Conservation (phyloP, 345 rosid species). For the Eutrema japonicum region DNA sequence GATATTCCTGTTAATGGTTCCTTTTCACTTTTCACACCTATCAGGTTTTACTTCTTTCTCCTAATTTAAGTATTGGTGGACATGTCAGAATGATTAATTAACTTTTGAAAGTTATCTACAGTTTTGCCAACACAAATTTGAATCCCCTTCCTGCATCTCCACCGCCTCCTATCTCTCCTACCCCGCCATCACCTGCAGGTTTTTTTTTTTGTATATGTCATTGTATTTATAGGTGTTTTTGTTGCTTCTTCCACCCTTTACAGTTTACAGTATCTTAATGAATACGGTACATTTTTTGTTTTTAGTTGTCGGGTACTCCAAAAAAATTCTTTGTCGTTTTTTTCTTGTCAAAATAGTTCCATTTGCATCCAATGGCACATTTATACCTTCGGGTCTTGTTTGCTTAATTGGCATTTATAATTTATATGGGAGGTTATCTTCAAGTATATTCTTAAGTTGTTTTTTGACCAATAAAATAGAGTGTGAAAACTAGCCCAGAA, state of each 20-base stretch:
- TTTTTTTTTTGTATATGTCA: slow-evolving; percentile 17
- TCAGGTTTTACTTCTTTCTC: slow-evolving; percentile 44
- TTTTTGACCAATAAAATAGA: too few relatives aligned
- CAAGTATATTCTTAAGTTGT: too few relatives aligned
- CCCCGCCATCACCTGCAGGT: slow-evolving; percentile 48
- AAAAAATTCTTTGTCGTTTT: too few relatives aligned
- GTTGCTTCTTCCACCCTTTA: background rate
- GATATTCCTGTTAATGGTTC: slow-evolving; percentile 52
- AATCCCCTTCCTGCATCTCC: slow-evolving; percentile 46
- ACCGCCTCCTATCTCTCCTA: slow-evolving; percentile 45
- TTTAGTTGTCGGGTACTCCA: too few relatives aligned
- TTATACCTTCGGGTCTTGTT: too few relatives aligned
- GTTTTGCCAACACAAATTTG: slow-evolving; percentile 43
- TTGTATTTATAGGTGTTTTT: slow-evolving; percentile 19
- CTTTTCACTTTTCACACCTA: slow-evolving; percentile 51
- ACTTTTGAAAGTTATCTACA: slow-evolving; percentile 34
- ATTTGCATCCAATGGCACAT: too few relatives aligned
- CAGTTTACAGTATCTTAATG: too few relatives aligned
- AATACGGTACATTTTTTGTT: too few relatives aligned
- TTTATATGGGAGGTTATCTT: too few relatives aligned
- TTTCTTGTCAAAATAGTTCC: too few relatives aligned
- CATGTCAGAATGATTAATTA: slow-evolving; percentile 19
- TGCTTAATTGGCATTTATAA: too few relatives aligned
- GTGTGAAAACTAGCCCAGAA: too few relatives aligned
- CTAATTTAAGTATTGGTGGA: background rate